Base-by-base conservation (phyloP, 2,329 filamentous ascomycete species). In the Apiospora arundinis region DNA sequence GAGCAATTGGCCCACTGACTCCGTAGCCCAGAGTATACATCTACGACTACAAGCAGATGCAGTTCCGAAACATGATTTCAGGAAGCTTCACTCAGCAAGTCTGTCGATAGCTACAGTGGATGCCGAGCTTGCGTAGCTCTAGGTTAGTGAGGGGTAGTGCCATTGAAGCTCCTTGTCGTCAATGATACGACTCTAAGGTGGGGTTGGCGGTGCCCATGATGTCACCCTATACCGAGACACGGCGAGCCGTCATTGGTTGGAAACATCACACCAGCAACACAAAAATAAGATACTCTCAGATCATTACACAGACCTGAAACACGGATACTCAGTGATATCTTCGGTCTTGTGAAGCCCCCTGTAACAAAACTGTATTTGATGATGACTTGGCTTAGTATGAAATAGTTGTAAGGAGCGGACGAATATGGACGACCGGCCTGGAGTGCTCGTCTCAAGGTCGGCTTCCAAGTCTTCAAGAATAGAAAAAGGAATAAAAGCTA, bases 91-190 rank as follows among this genome's bases (percentile, higher is more conserved):
- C 42, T 45, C 28, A 42, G 40, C 12, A 42, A 2, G 40, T 60
- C 11, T 9, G 40, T 60, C 11, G 28, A 18, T 37, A 45, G 25
- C 40, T 44, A 67, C 40, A 45, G 63, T 42, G 37, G 37, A 45
- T 23, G 63, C 42, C 37, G 4, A 42, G 63, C 63, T 42, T n/a
- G 12, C 23, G 18, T 23, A 67, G 63, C 37, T 67, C n/a, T 32
- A 25, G 16, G 32, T 66, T 42, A 60, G 52, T 69, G 70, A 69
- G 70, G 70, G 70, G 67, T 71, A 71, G 45, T 28, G 25, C 12
- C 37, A 42, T 42, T 28, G 28, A 12, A 67, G 66, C 42, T 67
- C 40, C 45, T 60, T 45, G 42, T 68, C 70, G 67, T 71, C 70
- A 49, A 65, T 63, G 52, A 69, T 69, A 45, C 49, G 44, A 52